A percentile compares a stretch with the other conserved stretches of the same genome.
phyloP scores from a whole-genome alignment of 805 yeast genomes.

The Wickerhamomyces ciferrii region DNA sequence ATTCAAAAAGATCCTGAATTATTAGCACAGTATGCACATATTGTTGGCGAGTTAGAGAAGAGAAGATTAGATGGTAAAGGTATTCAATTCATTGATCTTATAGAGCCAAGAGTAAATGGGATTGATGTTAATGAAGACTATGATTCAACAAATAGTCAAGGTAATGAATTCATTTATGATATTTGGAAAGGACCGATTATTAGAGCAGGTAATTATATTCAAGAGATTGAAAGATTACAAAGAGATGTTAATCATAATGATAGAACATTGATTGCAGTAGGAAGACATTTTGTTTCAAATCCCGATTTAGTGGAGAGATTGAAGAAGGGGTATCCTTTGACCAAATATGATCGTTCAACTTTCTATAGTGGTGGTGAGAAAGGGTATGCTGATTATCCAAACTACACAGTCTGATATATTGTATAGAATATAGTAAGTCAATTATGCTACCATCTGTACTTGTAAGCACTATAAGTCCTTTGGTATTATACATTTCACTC shows the following conservation, averaged over 20 bases:
- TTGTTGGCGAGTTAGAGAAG: slow-evolving; percentile 34
- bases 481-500: too few species aligned
- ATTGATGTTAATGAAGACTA: not conserved
- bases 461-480: too few species aligned
- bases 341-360: slow-evolving; percentile 26
- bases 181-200: slow-evolving; percentile 20
- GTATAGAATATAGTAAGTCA: too few species aligned
- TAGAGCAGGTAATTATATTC: slow-evolving; percentile 22
- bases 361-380: slow-evolving; percentile 22
- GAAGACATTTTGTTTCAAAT: slow-evolving; percentile 35
- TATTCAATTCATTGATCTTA: slow-evolving; percentile 36
- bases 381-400: slow-evolving; percentile 7
- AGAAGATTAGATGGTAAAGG: slow-evolving; percentile 29
- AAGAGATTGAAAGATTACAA: not conserved
- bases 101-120: slow-evolving; percentile 34
- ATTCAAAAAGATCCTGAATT: slow-evolving; percentile 21
- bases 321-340: slow-evolving; percentile 29
- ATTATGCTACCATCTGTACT: too few species aligned
- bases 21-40: slow-evolving; percentile 35
- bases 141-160: not conserved
- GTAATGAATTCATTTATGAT: slow-evolving; percentile 9
- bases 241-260: not conserved
- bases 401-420: too few species aligned
- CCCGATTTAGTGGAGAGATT: slow-evolving; percentile 37
- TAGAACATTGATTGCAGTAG: slow-evolving; percentile 28